Percentiles rank a stretch among this genome's conserved stretches.
Evolutionary conservation across 2,329 filamentous ascomycete genomes (phyloP).

Genomic region (Hymenoscyphus fraxineus): DNA sequence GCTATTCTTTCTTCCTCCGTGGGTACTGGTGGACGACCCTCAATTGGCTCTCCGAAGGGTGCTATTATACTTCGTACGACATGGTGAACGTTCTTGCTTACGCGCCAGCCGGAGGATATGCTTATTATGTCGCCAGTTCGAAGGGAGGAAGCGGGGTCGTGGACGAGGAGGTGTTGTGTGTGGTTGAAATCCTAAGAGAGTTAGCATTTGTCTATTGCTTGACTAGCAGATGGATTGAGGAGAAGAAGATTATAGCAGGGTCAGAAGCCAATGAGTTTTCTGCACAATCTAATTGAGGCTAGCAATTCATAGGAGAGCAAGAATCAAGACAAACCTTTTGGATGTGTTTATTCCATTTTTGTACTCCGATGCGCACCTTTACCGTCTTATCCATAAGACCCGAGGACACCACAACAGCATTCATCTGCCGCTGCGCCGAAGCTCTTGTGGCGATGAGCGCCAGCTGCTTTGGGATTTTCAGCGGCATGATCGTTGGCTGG

Average conservation of each 20-base stretch:
- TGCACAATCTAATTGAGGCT: neutral
- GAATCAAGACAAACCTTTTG: slow-evolving; percentile 55
- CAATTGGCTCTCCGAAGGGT: slow-evolving; percentile 61
- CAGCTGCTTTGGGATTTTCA: slow-evolving; percentile 9
- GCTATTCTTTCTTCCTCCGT: slow-evolving; percentile 58
- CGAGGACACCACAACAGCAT: slow-evolving; percentile 66
- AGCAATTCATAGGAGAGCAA: neutral
- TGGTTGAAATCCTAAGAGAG: slow-evolving; percentile 57
- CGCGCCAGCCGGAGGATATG: slow-evolving; percentile 63
- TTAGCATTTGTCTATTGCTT: neutral
- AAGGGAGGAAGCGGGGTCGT: slow-evolving; percentile 73
- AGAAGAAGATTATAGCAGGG: neutral
- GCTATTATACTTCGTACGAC: slow-evolving; percentile 73
- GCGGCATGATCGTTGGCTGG: slow-evolving; percentile 6
- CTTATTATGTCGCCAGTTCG: slow-evolving; percentile 71
- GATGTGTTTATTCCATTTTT: slow-evolving; percentile 68
- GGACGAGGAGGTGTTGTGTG: slow-evolving; percentile 64
- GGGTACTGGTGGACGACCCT: slow-evolving; percentile 62
- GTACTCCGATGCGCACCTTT: slow-evolving; percentile 68
- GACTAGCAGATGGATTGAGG: no score
- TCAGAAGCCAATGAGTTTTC: neutral
- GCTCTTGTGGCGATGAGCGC: slow-evolving; percentile 1
- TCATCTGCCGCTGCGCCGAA: slow-evolving; percentile 22
- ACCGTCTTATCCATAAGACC: slow-evolving; percentile 76
- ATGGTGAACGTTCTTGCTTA: slow-evolving; percentile 65